A percentile compares a stretch with the other conserved stretches of the same genome.
Conservation (phyloP, 441 rosid genomes). For the Aquilaria agallochum region DNA sequence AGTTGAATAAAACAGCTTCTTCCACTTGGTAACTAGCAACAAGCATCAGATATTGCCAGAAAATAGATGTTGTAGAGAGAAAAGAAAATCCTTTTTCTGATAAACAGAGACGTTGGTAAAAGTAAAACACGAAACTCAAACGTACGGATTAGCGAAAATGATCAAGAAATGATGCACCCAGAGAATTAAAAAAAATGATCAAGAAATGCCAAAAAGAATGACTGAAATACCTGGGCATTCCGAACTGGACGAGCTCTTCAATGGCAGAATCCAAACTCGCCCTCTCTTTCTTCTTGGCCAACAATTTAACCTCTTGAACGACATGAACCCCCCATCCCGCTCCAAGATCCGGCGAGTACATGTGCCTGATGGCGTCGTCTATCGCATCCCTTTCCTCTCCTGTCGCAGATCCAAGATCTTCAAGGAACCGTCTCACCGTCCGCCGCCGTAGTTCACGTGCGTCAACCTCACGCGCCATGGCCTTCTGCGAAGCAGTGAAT, state of each 20-base stretch:
- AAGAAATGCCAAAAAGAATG: background rate
- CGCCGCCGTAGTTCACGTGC: constrained; percentile 76
- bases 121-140: background rate
- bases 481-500: constrained; percentile 79
- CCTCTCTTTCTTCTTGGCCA: constrained; percentile 74
- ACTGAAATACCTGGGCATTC: constrained; percentile 68
- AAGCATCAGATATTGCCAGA: no score
- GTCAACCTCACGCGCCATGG: constrained; percentile 79
- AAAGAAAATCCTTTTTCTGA: no score
- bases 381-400: constrained; percentile 43
- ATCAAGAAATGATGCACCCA: background rate
- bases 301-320: constrained; percentile 86
- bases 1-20: background rate
- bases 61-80: no score
- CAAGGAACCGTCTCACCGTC: constrained; percentile 63
- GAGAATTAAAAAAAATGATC: background rate
- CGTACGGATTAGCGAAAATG: background rate
- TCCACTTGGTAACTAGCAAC: no score
- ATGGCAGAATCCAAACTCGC: constrained; percentile 61
- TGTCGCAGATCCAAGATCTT: constrained; percentile 57
- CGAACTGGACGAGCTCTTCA: constrained; percentile 73
- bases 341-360: constrained; percentile 96
- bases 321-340: constrained; percentile 95
- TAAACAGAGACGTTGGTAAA: no score
- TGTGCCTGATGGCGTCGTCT: constrained; percentile 55